Conservation (phyloP, 768 basidiomycete species). For the Suillus spraguei region DNA sequence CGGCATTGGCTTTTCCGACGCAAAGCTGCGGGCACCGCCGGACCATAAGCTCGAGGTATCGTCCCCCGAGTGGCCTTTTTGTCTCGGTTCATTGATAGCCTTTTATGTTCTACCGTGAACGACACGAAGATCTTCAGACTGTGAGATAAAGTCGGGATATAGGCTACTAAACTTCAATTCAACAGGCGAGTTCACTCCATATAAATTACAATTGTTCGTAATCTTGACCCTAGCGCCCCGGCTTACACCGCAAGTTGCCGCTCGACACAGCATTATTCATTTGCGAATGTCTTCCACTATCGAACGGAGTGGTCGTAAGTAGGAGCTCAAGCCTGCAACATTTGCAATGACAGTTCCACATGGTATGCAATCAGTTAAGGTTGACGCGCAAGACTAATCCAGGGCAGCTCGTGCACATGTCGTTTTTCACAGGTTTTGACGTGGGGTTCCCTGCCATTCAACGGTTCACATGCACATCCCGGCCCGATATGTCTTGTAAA, state of each 20-base stretch:
- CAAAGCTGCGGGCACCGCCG: constrained; percentile 32
- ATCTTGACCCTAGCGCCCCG: no score
- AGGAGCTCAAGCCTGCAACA: constrained; percentile 51
- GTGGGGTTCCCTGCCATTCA: constrained; percentile 72
- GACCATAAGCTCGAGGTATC: constrained; percentile 83
- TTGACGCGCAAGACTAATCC: no score
- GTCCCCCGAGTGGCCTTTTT: no score
- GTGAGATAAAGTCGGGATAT: no score
- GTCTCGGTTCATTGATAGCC: no score
- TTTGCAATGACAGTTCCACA: constrained; percentile 45
- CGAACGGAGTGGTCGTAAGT: constrained; percentile 59
- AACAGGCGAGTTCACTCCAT: constrained; percentile 51
- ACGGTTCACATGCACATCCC: no score
- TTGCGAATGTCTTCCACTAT: constrained; percentile 76
- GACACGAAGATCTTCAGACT: no score
- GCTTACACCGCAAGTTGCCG: constrained; percentile 87
- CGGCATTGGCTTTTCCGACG: no score
- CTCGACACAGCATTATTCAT: constrained; percentile 66
- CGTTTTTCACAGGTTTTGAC: constrained; percentile 86
- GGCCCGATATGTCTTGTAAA: constrained; percentile 76
- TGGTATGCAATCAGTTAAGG: background rate
- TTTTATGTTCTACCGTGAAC: no score
- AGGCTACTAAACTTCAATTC: constrained; percentile 47
- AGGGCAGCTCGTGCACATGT: constrained; percentile 52
- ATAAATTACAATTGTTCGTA: no score